A percentile compares a stretch with the other conserved stretches of the same genome.
Evolutionary conservation across 805 yeast genomes (phyloP).

Genomic region (Starmerella apicola): DNA sequence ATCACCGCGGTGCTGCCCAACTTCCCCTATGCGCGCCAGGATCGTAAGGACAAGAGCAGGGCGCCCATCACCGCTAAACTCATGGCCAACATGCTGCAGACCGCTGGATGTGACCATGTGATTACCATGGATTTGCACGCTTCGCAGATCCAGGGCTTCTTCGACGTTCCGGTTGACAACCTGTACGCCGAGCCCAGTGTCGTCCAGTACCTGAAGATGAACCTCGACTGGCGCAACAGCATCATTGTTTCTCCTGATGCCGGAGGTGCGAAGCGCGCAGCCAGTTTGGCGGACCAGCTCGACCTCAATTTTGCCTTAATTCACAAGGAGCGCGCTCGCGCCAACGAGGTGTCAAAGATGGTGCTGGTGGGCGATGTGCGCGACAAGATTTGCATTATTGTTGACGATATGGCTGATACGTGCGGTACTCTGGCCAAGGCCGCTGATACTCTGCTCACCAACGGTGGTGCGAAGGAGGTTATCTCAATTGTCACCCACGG

Average conservation of each 20-base stretch:
- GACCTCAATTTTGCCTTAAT: slow-evolving; percentile 91
- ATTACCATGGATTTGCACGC: slow-evolving; percentile 97
- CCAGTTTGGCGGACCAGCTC: slow-evolving; percentile 86
- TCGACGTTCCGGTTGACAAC: slow-evolving; percentile 91
- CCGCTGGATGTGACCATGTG: slow-evolving; percentile 94
- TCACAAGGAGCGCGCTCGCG: slow-evolving; percentile 93
- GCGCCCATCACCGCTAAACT: slow-evolving; percentile 95
- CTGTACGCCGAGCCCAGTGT: slow-evolving; percentile 92
- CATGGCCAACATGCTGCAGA: slow-evolving; percentile 82
- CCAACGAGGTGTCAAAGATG: slow-evolving; percentile 95
- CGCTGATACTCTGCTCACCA: slow-evolving; percentile 68
- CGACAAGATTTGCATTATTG: slow-evolving; percentile 70
- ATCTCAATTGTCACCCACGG: slow-evolving; percentile 96
- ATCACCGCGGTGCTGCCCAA: slow-evolving; percentile 92
- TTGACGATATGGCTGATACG: slow-evolving; percentile 98
- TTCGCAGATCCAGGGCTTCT: slow-evolving; percentile 95
- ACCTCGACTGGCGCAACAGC: slow-evolving; percentile 45
- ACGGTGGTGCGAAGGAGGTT: slow-evolving; percentile 66
- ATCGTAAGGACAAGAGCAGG: slow-evolving; percentile 87
- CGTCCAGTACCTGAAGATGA: slow-evolving; percentile 64
- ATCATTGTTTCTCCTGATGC: slow-evolving; percentile 95
- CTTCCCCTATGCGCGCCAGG: slow-evolving; percentile 97
- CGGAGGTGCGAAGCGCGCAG: slow-evolving; percentile 97
- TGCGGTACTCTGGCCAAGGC: slow-evolving; percentile 97
- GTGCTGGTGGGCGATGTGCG: slow-evolving; percentile 92